These are phyloP conservation scores for Physcia stellaris DNA, from an alignment of 495 filamentous ascomycete genomes.

Conservation along the genomic window DNA sequence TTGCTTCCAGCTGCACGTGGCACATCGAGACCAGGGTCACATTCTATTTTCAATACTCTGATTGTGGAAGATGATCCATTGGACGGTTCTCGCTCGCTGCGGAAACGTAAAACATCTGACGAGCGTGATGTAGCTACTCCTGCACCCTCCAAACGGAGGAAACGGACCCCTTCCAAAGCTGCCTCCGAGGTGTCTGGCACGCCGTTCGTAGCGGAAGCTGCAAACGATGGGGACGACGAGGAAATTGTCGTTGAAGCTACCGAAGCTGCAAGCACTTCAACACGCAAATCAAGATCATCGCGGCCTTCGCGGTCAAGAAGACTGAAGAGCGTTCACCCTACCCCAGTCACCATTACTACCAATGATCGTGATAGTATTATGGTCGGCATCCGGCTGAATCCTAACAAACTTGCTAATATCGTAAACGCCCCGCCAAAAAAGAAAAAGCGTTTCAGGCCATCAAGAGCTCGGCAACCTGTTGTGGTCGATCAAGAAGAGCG, in stretches of 20 bases:
- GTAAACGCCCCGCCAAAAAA: conserved; percentile 22
- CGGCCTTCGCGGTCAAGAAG: conserved; percentile 22
- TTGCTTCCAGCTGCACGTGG: conserved; percentile 62
- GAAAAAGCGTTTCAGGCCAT: conserved; percentile 13
- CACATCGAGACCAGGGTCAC: conserved; percentile 57
- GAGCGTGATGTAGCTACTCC: conserved; percentile 38
- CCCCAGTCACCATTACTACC: conserved; percentile 21
- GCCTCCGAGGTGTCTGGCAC: conserved; percentile 11
- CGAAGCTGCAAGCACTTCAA: conserved; percentile 10
- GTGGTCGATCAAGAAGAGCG: conserved; percentile 22
- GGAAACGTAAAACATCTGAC: conserved; percentile 67
- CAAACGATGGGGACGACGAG: conserved; percentile 9
- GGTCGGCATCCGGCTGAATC: conserved; percentile 45
- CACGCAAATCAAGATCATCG: conserved; percentile 13
- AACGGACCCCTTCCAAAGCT: conserved; percentile 7
- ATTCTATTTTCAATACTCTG: conserved; percentile 68
- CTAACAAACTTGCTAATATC: conserved; percentile 44
- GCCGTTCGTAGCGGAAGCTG: not conserved
- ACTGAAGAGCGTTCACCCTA: conserved; percentile 17
- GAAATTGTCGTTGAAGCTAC: conserved; percentile 16
- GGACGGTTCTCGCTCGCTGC: conserved; percentile 72
- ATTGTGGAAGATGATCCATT: conserved; percentile 69
- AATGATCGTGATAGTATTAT: conserved; percentile 31
- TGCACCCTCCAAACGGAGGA: conserved; percentile 31
- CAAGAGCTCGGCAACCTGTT: conserved; percentile 24